Base-by-base conservation (phyloP, 2,329 filamentous ascomycete genomes). In the Amesomyces nigricolor region DNA sequence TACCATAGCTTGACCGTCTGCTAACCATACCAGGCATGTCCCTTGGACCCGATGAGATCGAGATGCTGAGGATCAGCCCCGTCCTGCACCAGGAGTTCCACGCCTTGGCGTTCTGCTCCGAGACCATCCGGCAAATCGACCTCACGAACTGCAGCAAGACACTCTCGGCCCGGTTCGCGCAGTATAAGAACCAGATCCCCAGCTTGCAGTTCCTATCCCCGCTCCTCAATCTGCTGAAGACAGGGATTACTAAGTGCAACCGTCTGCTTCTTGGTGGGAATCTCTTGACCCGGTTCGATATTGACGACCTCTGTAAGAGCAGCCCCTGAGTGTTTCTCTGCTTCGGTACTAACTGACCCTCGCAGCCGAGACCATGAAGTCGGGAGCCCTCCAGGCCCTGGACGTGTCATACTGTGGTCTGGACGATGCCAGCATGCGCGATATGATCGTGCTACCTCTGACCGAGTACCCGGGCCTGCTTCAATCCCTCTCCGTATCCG, bases 51-150 rank as follows among this genome's bases (percentile, higher is more conserved):
- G 73, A 75, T 9, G 76, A 80, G 60, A 72, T 75, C 39, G 73
- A 77, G 9, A 66, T 76, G 30, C 68, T 81, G 9, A 69, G 75
- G 47, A 72, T 75, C n/a, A 74, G 77, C 11, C 72, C 78, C 1
- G 67, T 82, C 9, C 67, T 83, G 13, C 75, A 78, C 45, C 79
- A 82, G 60, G 80, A 83, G 63, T 73, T 82, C 13, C 78, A 82
- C 46, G 77, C 79, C 0, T 66, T 83, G 17, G 68, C 79, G 1
- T 80, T 82, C 58, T 76, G 78, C 19, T 80, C 79, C 0, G 78
- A 79, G 56, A 80, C 77, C 0, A 74, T 82, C 32, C 73, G 75
- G 42, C 77, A 78, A 53, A 76, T 82, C 47, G 78, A 82, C 58
- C 65, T 82, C 32, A 75, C 73, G 14, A 77, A 79, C 47, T 71